Base-by-base conservation (phyloP, 306 rosid genomes). In the Castanea crenata region DNA sequence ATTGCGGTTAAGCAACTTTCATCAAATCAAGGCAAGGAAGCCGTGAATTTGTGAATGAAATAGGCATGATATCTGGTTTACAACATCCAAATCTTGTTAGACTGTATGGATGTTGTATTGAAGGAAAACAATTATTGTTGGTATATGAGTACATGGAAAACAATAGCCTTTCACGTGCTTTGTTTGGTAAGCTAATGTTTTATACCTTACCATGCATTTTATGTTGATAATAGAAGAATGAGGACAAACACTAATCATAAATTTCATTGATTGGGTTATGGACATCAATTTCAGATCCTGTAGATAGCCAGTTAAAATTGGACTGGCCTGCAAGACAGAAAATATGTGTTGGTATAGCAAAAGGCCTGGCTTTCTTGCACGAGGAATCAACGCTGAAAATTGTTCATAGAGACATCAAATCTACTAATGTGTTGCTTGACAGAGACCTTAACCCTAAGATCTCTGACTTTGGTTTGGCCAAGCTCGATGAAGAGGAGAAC, bases 401-500 rank as follows among this genome's bases (percentile, higher is more conserved):
- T 74, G 94, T 93, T 68, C 97, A 92, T 71, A 83, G 96, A 69
- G 97, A 91, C 85, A 89, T 92, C 83, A 92, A 91, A 83, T 89
- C 96, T 70, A 86, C 96, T 71, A 91, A 92, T 83, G 92, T 92
- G 71, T 83, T 93, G 51, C 90, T 93, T 0, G 96, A 91, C 55
- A 70, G 51, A 19, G 78, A 91, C 29, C 83, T 91, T 62, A 88
- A 89, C 79, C 94, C 96, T 46, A 92, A 92, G 74, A 92, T 91
- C 71, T 91, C 96, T 0, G 96, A 92, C 85, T 91, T 92, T 19
- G 97, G 97, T 35, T 85, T 92, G 86, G 96, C 96, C 65, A 91
- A 78, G 86, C 97, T 85, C 31, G 77, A 91, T 29, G 97, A 92
- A 69, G 88, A 81, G 72, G 97, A 81, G 80, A 90, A 90, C 86